phyloP scores from a whole-genome alignment of 768 basidiomycete genomes.

The Collybia mongolica region DNA sequence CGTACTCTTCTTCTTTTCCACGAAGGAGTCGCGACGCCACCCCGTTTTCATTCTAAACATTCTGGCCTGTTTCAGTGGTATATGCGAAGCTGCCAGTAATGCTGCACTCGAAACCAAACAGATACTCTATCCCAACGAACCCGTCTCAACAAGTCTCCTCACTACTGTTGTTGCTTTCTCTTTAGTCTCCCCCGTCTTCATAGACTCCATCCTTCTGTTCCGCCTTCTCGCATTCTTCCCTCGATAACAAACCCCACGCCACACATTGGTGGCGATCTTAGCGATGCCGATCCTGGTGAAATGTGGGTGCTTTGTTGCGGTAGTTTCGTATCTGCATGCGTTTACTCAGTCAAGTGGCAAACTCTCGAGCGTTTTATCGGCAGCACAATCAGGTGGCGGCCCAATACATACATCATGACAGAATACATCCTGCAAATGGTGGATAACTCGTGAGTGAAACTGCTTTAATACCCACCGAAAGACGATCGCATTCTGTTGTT shows the following conservation, averaged over 20 bases:
- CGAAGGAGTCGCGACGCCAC: constrained; percentile 13
- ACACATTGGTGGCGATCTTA: constrained; percentile 18
- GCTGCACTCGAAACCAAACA: too few species aligned
- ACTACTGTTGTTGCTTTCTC: constrained; percentile 13
- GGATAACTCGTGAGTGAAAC: constrained; percentile 28
- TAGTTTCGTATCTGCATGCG: constrained; percentile 7
- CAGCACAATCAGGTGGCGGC: constrained; percentile 3
- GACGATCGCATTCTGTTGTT: not conserved
- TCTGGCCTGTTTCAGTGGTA: too few species aligned
- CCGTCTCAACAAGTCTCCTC: too few species aligned
- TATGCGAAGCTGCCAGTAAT: too few species aligned
- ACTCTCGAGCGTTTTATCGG: not conserved
- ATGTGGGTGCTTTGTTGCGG: constrained; percentile 22
- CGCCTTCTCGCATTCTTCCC: constrained; percentile 36
- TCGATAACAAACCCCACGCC: constrained; percentile 11
- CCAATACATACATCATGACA: constrained; percentile 18
- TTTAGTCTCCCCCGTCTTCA: constrained; percentile 28
- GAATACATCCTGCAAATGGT: constrained; percentile 32
- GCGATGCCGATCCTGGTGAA: constrained; percentile 27
- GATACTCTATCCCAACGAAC: too few species aligned
- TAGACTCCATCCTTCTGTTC: constrained; percentile 37
- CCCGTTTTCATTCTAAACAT: constrained; percentile 24
- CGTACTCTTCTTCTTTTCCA: constrained; percentile 21
- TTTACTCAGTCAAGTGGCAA: too few species aligned
- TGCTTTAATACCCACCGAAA: not conserved